Percentiles rank a stretch among this genome's conserved stretches.
These are phyloP conservation scores for Sistotremastrum suecicum DNA, from an alignment of 768 basidiomycete genomes.

Conservation along the genomic window DNA sequence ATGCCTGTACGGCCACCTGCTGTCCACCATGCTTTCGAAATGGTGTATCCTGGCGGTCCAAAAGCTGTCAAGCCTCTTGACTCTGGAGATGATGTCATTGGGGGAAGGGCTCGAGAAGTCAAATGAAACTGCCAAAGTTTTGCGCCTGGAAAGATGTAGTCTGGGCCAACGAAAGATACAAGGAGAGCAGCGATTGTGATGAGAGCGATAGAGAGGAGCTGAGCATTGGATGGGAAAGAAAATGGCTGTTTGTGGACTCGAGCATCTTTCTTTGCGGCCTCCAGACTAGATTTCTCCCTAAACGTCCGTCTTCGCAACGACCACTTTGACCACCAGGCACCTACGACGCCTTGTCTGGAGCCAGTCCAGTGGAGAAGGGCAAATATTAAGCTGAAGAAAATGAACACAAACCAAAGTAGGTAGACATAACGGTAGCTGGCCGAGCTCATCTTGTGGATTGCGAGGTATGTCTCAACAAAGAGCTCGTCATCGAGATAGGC, in stretches of 20 bases:
- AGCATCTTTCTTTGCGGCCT: constrained; percentile 18
- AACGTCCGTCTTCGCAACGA: constrained; percentile 42
- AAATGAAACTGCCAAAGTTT: constrained; percentile 29
- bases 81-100: constrained; percentile 18
- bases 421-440: constrained; percentile 43
- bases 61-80: constrained; percentile 10
- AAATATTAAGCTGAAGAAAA: constrained; percentile 24
- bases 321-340: constrained; percentile 47
- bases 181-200: constrained; percentile 29
- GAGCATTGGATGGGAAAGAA: constrained; percentile 48
- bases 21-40: constrained; percentile 60
- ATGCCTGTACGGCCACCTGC: constrained; percentile 51
- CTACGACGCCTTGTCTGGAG: constrained; percentile 18
- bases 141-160: constrained; percentile 44
- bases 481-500: constrained; percentile 27
- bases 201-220: constrained; percentile 35
- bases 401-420: constrained; percentile 43
- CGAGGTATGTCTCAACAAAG: constrained; percentile 44
- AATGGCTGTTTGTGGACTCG: constrained; percentile 26
- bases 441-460: constrained; percentile 37
- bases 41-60: constrained; percentile 40
- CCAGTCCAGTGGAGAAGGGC: constrained; percentile 30
- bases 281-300: constrained; percentile 31
- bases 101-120: constrained; percentile 9
- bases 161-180: constrained; percentile 45